Base-by-base conservation (phyloP, 768 basidiomycete genomes). In the Mycena vulgaris region DNA sequence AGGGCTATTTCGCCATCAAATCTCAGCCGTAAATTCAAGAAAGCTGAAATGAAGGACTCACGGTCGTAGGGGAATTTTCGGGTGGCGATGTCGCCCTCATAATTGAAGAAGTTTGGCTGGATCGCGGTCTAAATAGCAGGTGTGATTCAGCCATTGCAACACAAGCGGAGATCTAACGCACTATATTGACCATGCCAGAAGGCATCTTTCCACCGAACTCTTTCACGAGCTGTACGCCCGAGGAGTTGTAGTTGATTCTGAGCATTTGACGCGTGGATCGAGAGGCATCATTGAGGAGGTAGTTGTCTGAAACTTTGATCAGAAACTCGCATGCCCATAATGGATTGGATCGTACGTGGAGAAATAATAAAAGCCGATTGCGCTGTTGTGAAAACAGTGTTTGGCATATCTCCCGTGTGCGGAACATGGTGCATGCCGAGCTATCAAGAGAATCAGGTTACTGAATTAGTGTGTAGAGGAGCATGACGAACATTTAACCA, bases 401-500 rank as follows among this genome's bases (percentile, higher is more conserved):
- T 75, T 5, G 75, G 75, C 42, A 75, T 48, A 31, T 75, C 75
- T 31, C 75, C 75, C 1, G 75, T 75, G 62, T 75, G 75, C 0
- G 75, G 75, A 16, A 75, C 75, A 40, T 76, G 75, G 37, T 76
- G 75, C 75, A 74, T 76, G n/a, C 75, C 75, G 10, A 76, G 69
- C 65, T 76, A 35, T 1, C 40, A 3, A 23, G 28, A 35, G 33
- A n/a, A 39, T 67, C 10, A 64, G 45, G n/a, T 13, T 13, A 21
- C 21, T n/a, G 23, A 45, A 14, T 5, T 5, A 28, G 16, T 10
- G 19, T 23, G 53, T 14, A 16, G 7, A 35, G 33, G 35, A n/a
- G n/a, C 16, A 19, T 27, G 5, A 61, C 66, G 1, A 0, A 73
- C 71, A 49, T 88, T 72, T 86, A 69, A 84, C 88, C 89, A 56